Evolutionary conservation across 1,284 basidiomycete genomes (phyloP).

Genomic region (Phellopilus nigrolimitatus): DNA sequence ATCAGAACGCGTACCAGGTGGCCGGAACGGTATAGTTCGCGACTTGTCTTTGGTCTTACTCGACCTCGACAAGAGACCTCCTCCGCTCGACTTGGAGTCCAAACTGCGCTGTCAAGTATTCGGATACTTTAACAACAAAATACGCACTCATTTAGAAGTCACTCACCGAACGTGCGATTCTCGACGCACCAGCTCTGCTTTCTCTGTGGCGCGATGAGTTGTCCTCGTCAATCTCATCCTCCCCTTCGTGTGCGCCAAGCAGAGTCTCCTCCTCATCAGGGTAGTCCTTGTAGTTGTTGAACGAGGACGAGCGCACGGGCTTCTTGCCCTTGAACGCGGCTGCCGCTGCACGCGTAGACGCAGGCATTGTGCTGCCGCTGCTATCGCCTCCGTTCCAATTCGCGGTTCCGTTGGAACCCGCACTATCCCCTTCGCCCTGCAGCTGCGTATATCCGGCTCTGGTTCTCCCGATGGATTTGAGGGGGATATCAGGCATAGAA

Average conservation of each 20-base stretch:
- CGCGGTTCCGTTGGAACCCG: neutral
- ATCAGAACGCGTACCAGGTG: conserved; percentile 48
- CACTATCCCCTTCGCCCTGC: neutral
- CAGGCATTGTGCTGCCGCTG: conserved; percentile 9
- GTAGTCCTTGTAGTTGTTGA: conserved; percentile 20
- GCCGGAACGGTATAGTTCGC: conserved; percentile 72
- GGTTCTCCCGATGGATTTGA: conserved; percentile 13
- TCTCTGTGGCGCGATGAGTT: neutral
- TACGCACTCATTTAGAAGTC: neutral
- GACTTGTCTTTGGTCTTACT: conserved; percentile 59
- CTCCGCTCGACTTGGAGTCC: conserved; percentile 9
- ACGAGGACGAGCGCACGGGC: conserved; percentile 5
- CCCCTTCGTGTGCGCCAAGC: conserved; percentile 19
- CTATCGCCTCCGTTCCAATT: conserved; percentile 3
- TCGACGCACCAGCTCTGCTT: neutral
- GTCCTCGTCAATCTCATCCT: conserved; percentile 18
- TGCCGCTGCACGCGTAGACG: conserved; percentile 13
- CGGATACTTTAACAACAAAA: neutral
- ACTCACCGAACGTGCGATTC: conserved; percentile 11
- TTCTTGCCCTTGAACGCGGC: conserved; percentile 21
- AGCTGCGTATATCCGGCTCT: conserved; percentile 18
- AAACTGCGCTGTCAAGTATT: conserved; percentile 5
- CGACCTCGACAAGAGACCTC: conserved; percentile 22
- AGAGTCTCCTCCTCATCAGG: conserved; percentile 25
- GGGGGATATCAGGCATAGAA: conserved; percentile 21